Evolutionary conservation across 768 basidiomycete species (phyloP), one percentile per base, ranked within the genome.

Genomic region (Kwoniella dejecticola): DNA sequence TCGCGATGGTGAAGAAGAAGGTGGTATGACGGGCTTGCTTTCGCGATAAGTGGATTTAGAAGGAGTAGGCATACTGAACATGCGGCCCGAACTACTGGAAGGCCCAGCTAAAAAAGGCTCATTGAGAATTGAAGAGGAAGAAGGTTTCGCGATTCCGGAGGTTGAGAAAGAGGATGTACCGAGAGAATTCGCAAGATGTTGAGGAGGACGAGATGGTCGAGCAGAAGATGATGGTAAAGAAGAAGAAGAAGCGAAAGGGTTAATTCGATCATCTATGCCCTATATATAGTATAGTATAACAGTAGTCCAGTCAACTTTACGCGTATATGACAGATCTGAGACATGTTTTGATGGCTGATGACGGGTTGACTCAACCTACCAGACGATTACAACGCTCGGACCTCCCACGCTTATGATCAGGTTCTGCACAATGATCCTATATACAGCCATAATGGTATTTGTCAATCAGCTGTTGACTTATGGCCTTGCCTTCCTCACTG

Each of bases 361-460:
- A 15, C 17, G 33, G n/a, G 17, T 48, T 29, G 23, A 50, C 1
- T 52, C 2, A 1, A 57, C 62, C 42, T 31, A 63, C 62, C 42
- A 56, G 13, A 38, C 42, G 38, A n/a, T 27, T 29, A 36, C 62
- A 63, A n/a, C 62, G 55, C 45, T 58, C 56, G 23, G 49, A 26
- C 42, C 62, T 13, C 27, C 47, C 62, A 17, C 38, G n/a, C 42
- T 44, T 52, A 56, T 75, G 73, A 24, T 60, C 42, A 2, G 46
- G 24, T 27, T 65, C 62, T 1, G 38, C 17, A 48, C 73, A 75
- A 26, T 75, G 73, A n/a, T 62, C 52, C 73, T 75, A 31, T 5
- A 40, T 41, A 26, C 36, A 33, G n/a, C n/a, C n/a, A n/a, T n/a
- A n/a, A n/a, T n/a, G n/a, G n/a, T n/a, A n/a, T n/a, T n/a, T n/a